Evolutionary conservation across 768 basidiomycete genomes (phyloP), one percentile per base, ranked within the genome.

Genomic region (Suillus discolor): DNA sequence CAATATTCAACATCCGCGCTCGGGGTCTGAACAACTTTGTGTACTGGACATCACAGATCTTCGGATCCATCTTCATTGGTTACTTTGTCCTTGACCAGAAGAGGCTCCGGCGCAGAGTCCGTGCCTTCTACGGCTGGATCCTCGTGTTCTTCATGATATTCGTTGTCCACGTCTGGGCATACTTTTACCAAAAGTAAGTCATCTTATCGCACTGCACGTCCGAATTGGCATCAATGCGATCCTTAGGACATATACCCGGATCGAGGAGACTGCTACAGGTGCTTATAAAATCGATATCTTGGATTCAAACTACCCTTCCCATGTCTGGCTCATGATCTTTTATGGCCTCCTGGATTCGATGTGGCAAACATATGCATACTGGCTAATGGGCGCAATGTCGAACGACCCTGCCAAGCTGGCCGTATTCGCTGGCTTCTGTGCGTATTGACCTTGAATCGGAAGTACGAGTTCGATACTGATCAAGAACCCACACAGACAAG

Each of bases 321-420:
- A 83, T 65, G 78, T 91, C 18, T 83, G 83, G 77, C 78, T 94
- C 23, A 92, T 88, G 77, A 84, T 91, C 64, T 85, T 88, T 74
- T 91, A 85, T 71, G 89, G 92, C n/a, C 68, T 94, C 3, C 82
- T 93, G 61, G 93, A 95, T 66, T 83, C 92, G 1, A 89, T 92
- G 86, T 94, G 91, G 91, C 93, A 94, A 74, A 92, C 90, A 3
- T 87, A 87, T 0, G 87, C 87, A 4, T 93, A 93, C 75, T 93
- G 91, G 91, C 82, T 92, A 70, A 91, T 92, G 86, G 93, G 93
- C 38, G 89, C 91, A 16, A 91, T 95, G 89, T 92, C 91, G 18
- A 93, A 94, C 66, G 86, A 93, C 71, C 87, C 91, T 3, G 84
- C 83, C 5, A 92, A 91, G 75, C 84, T 95, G 25, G 92, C 93